Base-by-base conservation (phyloP, 768 basidiomycete genomes). In the Tricholoma hemisulphureum region DNA sequence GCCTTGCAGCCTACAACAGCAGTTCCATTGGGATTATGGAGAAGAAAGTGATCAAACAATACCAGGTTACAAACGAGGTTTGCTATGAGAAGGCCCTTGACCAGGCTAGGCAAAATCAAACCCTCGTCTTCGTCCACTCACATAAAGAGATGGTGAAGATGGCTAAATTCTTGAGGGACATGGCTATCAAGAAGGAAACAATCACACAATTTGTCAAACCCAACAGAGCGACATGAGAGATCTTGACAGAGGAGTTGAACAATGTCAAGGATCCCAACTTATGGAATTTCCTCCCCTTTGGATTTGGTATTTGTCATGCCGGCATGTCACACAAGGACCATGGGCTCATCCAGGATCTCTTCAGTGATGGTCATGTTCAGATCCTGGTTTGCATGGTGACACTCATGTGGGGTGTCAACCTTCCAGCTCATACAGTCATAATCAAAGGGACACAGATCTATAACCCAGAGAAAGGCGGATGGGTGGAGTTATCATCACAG, bases 361-460 rank as follows among this genome's bases (percentile, higher is more conserved):
- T 99, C 70, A 85, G 86, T 8, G 93, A 96, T 51, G 93, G 95
- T 1, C 87, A 91, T 21, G 80, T 99, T 28, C 95, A 96, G 69
- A 95, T 98, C 0, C 80, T 99, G 23, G 93, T 97, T 43, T 97
- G 93, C 70, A 99, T 97, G 0, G 97, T 96, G 4, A 98, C 96
- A 2, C 87, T 99, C 34, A 96, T 96, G 1, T 99, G 97, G 97
- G 97, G 96, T 77, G 96, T 99, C 74, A 99, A 99, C 69, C 77
- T 98, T 0, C 97, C 97, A 2, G 96, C 95, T 1, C 97, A 98
- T 62, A 90, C 93, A 7, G 96, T 98, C 74, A 94, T 98, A 76
- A 98, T 99, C 80, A 99, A 98, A 71, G 97, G 97, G n/a, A 98
- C 97, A 0, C 95, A 98, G 75, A 95, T 98, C 60, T 99, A 98